Evolutionary conservation across 345 rosid species (phyloP).

Genomic region (Mallotus nudiflorus): DNA sequence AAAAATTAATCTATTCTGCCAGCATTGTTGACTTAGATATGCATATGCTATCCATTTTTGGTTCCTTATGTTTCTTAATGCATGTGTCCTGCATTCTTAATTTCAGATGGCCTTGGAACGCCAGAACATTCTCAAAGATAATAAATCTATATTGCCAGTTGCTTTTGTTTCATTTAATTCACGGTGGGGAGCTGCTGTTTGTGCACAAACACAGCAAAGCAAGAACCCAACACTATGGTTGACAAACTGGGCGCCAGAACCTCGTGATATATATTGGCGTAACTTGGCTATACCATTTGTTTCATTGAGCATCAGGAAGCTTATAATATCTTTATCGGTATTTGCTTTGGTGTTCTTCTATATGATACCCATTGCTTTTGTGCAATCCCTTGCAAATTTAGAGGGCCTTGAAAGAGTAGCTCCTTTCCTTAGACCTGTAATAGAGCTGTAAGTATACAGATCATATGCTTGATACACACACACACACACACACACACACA

Average conservation of each 20-base stretch:
- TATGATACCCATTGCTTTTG: slow-evolving; percentile 99
- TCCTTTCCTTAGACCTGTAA: slow-evolving; percentile 94
- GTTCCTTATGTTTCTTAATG: not conserved
- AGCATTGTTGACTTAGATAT: not conserved
- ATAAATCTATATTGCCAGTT: slow-evolving; percentile 73
- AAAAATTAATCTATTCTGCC: not conserved
- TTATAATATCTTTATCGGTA: slow-evolving; percentile 63
- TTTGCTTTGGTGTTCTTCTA: slow-evolving; percentile 92
- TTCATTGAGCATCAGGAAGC: slow-evolving; percentile 75
- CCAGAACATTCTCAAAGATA: slow-evolving; percentile 63
- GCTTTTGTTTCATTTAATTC: slow-evolving; percentile 89
- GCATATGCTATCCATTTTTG: not conserved
- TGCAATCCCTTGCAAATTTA: slow-evolving; percentile 95
- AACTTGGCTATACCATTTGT: slow-evolving; percentile 92
- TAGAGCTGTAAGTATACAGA: slow-evolving; percentile 67
- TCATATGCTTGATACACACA: not conserved
- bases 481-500: not conserved
- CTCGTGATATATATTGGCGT: slow-evolving; percentile 93
- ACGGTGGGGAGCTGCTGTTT: slow-evolving; percentile 97
- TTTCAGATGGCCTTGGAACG: slow-evolving; percentile 78
- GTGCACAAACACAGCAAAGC: slow-evolving; percentile 98
- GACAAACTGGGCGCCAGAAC: slow-evolving; percentile 96
- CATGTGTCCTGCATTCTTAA: not conserved
- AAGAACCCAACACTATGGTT: slow-evolving; percentile 88
- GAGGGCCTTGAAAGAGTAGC: slow-evolving; percentile 89